Base-by-base conservation (phyloP, 2,329 filamentous ascomycete species). In the Massarina eburnea region DNA sequence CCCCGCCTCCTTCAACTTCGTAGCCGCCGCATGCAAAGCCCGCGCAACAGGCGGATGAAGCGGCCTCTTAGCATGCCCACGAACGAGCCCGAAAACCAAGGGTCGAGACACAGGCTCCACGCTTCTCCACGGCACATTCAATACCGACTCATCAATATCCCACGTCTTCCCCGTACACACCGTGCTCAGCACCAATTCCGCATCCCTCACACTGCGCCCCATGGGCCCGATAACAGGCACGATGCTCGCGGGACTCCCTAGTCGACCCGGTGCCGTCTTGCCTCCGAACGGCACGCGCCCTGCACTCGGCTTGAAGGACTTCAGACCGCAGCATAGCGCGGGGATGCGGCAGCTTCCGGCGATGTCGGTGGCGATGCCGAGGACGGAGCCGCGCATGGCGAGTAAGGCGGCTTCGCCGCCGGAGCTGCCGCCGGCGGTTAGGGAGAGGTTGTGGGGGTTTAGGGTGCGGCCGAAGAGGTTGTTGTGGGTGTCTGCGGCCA, bases 261-360 rank as follows among this genome's bases (percentile, higher is more conserved):
- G 12, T 3, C 68, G 48, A 1, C 68, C 69, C 1, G 64, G 61
- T 1, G 62, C 51, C 1, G 55, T 55, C 9, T 55, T 55, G 0
- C 64, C 61, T 2, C 49, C 58, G 20, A 67, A 81, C 0, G 79
- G 79, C 0, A 82, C 70, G 0, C 80, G 63, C 0, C 76, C 74
- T 43, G 76, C 72, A 0, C 77, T 81, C 0, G 79, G 77, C 50
- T 81, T 81, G 19, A 80, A 61, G 0, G 76, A 76, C 3, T 74
- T 71, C 30, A 66, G 44, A 2, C 67, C 67, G 39, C 71, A 70
- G 71, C 91, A 91, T 58, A 96, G 91, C 44, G 95, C 88, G 68
- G 88, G 92, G 65, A 96, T 94, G 58, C 85, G 83, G 62, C 95
- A 85, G 43, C 70, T 74, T 1, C 78, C 78, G 1, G 75, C 78